These are phyloP conservation scores for Xylariaceae sp. DNA, from an alignment of 2,329 filamentous ascomycete genomes.

Conservation along the genomic window DNA sequence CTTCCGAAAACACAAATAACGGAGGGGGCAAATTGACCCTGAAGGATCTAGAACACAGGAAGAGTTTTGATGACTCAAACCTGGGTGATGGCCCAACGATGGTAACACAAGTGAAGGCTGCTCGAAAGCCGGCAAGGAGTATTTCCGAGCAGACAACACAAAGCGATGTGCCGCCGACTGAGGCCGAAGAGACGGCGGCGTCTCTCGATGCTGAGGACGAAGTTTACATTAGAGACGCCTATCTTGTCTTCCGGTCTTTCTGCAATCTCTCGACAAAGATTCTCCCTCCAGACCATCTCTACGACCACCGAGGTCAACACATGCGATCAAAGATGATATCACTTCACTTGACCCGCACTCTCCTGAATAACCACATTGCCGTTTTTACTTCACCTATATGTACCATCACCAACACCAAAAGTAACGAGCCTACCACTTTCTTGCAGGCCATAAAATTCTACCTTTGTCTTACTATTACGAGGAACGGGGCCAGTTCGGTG, in stretches of 20 bases:
- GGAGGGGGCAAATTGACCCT: slow-evolving; percentile 64
- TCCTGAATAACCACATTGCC: slow-evolving; percentile 90
- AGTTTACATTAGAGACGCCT: slow-evolving; percentile 95
- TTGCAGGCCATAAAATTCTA: slow-evolving; percentile 97
- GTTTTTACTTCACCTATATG: slow-evolving; percentile 92
- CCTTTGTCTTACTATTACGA: slow-evolving; percentile 89
- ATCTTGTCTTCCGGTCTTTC: slow-evolving; percentile 95
- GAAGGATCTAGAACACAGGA: slow-evolving; percentile 71
- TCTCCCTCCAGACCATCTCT: slow-evolving; percentile 86
- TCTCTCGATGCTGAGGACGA: slow-evolving; percentile 80
- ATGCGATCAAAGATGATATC: slow-evolving; percentile 98
- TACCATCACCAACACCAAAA: slow-evolving; percentile 90
- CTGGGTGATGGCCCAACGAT: slow-evolving; percentile 72
- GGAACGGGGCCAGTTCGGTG: slow-evolving; percentile 93
- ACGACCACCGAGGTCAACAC: slow-evolving; percentile 89
- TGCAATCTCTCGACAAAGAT: slow-evolving; percentile 97
- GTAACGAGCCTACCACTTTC: slow-evolving; percentile 86
- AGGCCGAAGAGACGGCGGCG: slow-evolving; percentile 65
- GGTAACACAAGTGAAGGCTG: slow-evolving; percentile 66
- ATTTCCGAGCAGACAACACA: slow-evolving; percentile 59
- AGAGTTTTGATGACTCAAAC: slow-evolving; percentile 73
- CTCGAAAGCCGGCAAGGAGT: slow-evolving; percentile 52
- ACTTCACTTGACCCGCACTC: slow-evolving; percentile 91
- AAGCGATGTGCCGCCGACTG: slow-evolving; percentile 56
- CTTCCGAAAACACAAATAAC: slow-evolving; percentile 43